Conservation (phyloP, 2,329 filamentous ascomycete species). For the Paradendryphiella salina region DNA sequence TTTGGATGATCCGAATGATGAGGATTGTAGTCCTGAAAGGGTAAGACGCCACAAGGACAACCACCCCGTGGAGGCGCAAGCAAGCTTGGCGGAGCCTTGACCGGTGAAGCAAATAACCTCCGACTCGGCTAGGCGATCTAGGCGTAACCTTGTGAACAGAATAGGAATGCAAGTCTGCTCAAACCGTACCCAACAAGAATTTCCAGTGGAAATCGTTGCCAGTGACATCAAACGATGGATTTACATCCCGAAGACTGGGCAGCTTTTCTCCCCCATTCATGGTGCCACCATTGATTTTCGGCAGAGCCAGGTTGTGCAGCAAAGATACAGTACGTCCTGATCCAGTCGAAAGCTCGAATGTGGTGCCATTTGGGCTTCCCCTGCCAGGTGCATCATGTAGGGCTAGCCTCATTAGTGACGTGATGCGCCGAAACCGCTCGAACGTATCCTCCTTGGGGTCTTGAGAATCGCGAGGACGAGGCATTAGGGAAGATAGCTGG, state of each 20-base stretch:
- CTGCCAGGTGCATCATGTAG: slow-evolving; percentile 26
- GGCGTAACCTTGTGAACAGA: too few species aligned
- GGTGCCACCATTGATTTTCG: slow-evolving; percentile 33
- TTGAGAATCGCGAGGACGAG: slow-evolving; percentile 29
- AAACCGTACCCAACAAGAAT: slow-evolving; percentile 40
- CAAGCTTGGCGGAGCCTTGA: too few species aligned
- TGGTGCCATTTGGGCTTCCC: slow-evolving; percentile 38
- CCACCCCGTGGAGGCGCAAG: too few species aligned
- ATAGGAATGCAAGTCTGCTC: slow-evolving; percentile 7
- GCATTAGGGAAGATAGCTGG: slow-evolving; percentile 39
- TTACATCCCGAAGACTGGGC: slow-evolving; percentile 36
- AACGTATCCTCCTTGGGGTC: slow-evolving; percentile 38
- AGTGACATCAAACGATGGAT: slow-evolving; percentile 36
- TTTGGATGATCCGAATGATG: too few species aligned
- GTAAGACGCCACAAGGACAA: too few species aligned
- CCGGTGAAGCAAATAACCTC: too few species aligned
- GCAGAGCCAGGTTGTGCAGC: slow-evolving; percentile 37
- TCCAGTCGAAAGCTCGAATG: slow-evolving; percentile 43
- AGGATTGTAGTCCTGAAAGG: too few species aligned
- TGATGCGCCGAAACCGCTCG: slow-evolving; percentile 42
- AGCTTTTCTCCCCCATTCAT: slow-evolving; percentile 31
- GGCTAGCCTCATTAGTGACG: slow-evolving; percentile 37
- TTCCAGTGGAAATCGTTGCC: slow-evolving; percentile 42
- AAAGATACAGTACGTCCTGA: slow-evolving; percentile 41
- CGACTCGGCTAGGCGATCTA: too few species aligned